Percentiles rank a stretch among this genome's conserved stretches.
phyloP scores from a whole-genome alignment of 2,329 filamentous ascomycete species.

The Basipetospora sp. region DNA sequence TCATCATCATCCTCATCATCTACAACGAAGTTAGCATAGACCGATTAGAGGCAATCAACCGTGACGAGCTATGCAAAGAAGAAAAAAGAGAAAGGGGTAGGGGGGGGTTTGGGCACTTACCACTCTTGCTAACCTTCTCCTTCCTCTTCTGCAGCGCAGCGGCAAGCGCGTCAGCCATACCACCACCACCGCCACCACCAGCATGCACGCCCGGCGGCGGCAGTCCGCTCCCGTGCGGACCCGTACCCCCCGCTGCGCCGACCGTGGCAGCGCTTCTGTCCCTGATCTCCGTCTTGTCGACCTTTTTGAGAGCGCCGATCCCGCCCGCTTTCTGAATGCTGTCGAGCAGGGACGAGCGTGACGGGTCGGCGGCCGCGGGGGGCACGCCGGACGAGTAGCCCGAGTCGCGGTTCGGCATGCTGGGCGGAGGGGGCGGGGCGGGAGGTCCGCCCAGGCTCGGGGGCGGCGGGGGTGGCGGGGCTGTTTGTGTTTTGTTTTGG shows the following conservation, averaged over 20 bases:
- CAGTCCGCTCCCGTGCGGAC: conserved; percentile 34
- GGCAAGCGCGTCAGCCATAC: conserved; percentile 70
- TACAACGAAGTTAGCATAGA: conserved; percentile 18
- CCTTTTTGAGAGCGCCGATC: conserved; percentile 58
- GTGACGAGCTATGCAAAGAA: not conserved
- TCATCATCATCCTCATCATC: conserved; percentile 68
- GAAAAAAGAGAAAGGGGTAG: conserved; percentile 1
- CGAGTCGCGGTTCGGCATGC: conserved; percentile 42
- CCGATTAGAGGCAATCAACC: too few relatives aligned
- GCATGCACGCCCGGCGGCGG: conserved; percentile 37
- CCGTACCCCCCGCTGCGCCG: conserved; percentile 32
- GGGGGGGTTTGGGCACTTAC: conserved; percentile 59
- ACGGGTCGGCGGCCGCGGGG: conserved; percentile 25
- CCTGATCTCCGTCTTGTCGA: conserved; percentile 53
- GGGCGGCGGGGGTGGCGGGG: conserved; percentile 21
- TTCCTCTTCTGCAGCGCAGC: conserved; percentile 69
- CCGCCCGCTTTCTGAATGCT: conserved; percentile 59
- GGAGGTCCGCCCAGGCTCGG: conserved; percentile 18
- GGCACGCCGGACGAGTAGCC: conserved; percentile 42
- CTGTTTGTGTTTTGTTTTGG: too few relatives aligned
- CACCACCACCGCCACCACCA: conserved; percentile 38
- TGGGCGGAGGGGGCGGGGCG: conserved; percentile 33
- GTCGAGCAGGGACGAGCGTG: conserved; percentile 48
- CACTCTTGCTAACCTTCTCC: conserved; percentile 85
- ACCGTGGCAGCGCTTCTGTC: conserved; percentile 55